A percentile compares a stretch with the other conserved stretches of the same genome.
Evolutionary conservation across 2,329 filamentous ascomycete species (phyloP).

Genomic region (Pseudopyricularia cyperi): DNA sequence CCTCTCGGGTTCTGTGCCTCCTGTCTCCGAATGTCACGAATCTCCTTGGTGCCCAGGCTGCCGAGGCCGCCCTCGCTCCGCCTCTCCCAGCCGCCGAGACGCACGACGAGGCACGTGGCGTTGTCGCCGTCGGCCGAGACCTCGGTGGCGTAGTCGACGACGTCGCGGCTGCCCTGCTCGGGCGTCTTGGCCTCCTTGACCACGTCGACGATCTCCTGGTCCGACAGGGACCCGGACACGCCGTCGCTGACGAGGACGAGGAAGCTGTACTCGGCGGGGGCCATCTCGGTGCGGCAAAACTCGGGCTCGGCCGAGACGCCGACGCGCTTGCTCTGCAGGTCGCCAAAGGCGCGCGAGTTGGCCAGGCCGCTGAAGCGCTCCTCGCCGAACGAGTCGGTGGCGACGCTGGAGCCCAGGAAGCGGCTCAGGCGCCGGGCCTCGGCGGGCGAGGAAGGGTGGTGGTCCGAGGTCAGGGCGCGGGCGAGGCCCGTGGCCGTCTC

Average conservation of each 20-base stretch:
- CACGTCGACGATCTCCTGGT: conserved; percentile 94
- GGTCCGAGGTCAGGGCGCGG: conserved; percentile 74
- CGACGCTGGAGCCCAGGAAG: conserved; percentile 69
- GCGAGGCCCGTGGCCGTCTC: conserved; percentile 71
- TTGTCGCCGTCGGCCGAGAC: conserved; percentile 57
- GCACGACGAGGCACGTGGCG: conserved; percentile 53
- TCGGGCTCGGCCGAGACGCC: conserved; percentile 93
- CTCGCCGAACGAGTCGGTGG: conserved; percentile 94
- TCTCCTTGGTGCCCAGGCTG: conserved; percentile 83
- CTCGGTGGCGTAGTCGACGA: conserved; percentile 83
- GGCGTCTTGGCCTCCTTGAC: conserved; percentile 89
- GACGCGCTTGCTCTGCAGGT: conserved; percentile 81
- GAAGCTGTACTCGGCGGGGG: conserved; percentile 78
- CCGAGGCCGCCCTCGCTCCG: conserved; percentile 76
- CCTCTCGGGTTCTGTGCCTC: conserved; percentile 75
- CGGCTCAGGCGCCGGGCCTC: conserved; percentile 75
- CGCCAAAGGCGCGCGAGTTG: conserved; percentile 88
- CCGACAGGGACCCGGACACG: conserved; percentile 69
- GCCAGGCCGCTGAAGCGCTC: conserved; percentile 88
- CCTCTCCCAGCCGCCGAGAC: conserved; percentile 57
- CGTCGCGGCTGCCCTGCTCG: conserved; percentile 64
- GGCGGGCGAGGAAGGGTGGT: conserved; percentile 78
- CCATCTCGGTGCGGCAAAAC: conserved; percentile 64
- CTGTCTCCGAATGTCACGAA: conserved; percentile 66
- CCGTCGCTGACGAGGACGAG: conserved; percentile 82